Conservation (phyloP, 176 grass and related monocot genomes). For the Carex pumila region DNA sequence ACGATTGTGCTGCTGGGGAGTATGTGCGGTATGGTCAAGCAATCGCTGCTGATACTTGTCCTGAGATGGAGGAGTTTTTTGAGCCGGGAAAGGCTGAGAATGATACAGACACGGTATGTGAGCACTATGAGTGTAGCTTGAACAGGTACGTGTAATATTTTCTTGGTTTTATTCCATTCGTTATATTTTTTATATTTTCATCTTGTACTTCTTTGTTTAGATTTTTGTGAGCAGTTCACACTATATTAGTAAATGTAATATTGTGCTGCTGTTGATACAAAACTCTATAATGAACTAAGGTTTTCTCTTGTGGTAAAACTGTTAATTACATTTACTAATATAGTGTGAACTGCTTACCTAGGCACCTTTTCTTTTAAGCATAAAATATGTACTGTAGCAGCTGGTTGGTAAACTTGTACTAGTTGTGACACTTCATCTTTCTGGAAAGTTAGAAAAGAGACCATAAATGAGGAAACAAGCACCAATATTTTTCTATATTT, state of each 20-base stretch:
- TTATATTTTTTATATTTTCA: conserved; percentile 5
- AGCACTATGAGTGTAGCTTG: conserved; percentile 58
- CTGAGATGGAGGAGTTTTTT: conserved; percentile 34
- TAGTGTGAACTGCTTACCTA: conserved; percentile 14
- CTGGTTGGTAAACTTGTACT: not conserved
- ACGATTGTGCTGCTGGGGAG: conserved; percentile 20
- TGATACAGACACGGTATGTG: conserved; percentile 19
- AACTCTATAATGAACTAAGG: not conserved
- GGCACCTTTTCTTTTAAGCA: not conserved
- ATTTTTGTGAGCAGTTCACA: not conserved
- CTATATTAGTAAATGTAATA: too few relatives aligned
- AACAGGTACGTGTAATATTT: conserved; percentile 48
- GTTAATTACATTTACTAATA: conserved; percentile 19
- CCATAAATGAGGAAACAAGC: not conserved
- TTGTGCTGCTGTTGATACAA: not conserved
- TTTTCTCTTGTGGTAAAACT: not conserved
- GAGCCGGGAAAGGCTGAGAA: conserved; percentile 18
- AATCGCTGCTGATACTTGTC: conserved; percentile 16
- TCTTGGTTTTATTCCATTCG: conserved; percentile 2
- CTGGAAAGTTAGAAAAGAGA: not conserved
- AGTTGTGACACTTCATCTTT: not conserved
- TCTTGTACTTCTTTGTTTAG: not conserved
- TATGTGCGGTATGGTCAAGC: conserved; percentile 18
- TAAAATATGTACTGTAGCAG: not conserved
- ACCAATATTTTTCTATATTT: not conserved